Percentiles rank a stretch among this genome's conserved stretches.
Conservation (phyloP, 163 green algal species). For the Chlorella variabilis region DNA sequence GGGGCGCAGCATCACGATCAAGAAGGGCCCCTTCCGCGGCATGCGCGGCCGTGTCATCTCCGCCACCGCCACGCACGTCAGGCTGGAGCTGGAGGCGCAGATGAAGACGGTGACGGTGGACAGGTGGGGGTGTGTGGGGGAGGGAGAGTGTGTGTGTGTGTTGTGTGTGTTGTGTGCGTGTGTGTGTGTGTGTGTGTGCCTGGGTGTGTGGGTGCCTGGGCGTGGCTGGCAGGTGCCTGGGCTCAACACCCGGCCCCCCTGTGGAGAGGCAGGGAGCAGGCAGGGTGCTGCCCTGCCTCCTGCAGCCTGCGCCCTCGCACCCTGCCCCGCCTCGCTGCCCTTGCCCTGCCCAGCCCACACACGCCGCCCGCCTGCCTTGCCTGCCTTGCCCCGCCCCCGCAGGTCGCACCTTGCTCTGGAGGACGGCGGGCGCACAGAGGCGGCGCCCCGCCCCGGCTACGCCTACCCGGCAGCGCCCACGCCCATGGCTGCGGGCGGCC, state of each 20-base stretch:
- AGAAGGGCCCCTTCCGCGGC: slow-evolving; percentile 85
- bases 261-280: too few species aligned
- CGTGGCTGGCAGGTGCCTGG: too few species aligned
- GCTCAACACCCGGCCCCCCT: too few species aligned
- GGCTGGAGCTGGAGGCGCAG: slow-evolving; percentile 88
- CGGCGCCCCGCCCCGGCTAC: slow-evolving; percentile 3
- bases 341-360: too few species aligned
- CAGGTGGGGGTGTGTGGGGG: slow-evolving; percentile 26
- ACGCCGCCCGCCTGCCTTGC: too few species aligned
- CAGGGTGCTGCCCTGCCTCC: too few species aligned
- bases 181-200: background rate
- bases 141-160: background rate
- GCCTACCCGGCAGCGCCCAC: slow-evolving; percentile 29
- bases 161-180: too few species aligned
- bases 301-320: too few species aligned
- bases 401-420: slow-evolving; percentile 60
- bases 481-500: slow-evolving; percentile 46
- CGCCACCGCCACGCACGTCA: slow-evolving; percentile 87
- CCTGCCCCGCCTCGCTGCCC: too few species aligned
- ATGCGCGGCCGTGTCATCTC: slow-evolving; percentile 90
- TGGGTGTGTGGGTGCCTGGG: too few species aligned
- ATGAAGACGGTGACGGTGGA: slow-evolving; percentile 88
- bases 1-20: slow-evolving; percentile 75
- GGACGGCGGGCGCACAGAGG: slow-evolving; percentile 33
- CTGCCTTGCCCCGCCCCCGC: too few species aligned